Conservation (phyloP, 106 monocot species). For the Allium cepa region DNA sequence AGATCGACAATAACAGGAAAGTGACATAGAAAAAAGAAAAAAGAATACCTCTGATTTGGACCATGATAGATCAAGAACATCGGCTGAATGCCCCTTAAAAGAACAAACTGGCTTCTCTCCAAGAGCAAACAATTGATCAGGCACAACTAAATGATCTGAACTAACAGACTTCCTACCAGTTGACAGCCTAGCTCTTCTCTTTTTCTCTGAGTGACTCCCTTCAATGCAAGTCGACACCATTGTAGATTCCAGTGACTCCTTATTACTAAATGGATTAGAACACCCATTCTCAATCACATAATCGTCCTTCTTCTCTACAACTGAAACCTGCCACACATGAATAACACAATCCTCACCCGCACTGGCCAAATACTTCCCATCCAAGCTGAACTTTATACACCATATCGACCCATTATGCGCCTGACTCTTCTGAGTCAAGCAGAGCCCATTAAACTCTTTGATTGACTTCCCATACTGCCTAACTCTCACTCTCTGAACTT, state of each 20-base stretch:
- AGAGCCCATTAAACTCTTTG: conserved; percentile 55
- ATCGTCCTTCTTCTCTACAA: conserved; percentile 35
- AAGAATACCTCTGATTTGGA: conserved; percentile 73
- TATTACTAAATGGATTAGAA: conserved; percentile 24
- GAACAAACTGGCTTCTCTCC: conserved; percentile 61
- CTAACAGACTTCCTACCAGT: conserved; percentile 56
- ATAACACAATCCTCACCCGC: conserved; percentile 64
- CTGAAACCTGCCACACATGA: conserved; percentile 45
- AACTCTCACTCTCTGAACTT: conserved; percentile 54
- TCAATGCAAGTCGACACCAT: conserved; percentile 35
- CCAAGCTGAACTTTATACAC: conserved; percentile 55
- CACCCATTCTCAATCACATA: conserved; percentile 28
- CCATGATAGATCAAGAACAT: conserved; percentile 92
- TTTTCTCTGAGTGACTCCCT: conserved; percentile 45
- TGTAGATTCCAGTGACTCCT: conserved; percentile 32
- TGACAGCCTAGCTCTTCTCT: conserved; percentile 40
- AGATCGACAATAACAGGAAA: background rate
- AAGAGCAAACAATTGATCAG: conserved; percentile 59
- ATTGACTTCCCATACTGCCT: conserved; percentile 52
- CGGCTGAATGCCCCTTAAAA: conserved; percentile 58
- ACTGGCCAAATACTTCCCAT: conserved; percentile 50
- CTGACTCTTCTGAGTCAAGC: conserved; percentile 52
- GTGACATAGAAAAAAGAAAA: background rate
- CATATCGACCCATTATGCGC: conserved; percentile 68
- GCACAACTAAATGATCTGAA: conserved; percentile 50